Conservation (phyloP, 441 rosid genomes). For the Syzygium malaccense region DNA sequence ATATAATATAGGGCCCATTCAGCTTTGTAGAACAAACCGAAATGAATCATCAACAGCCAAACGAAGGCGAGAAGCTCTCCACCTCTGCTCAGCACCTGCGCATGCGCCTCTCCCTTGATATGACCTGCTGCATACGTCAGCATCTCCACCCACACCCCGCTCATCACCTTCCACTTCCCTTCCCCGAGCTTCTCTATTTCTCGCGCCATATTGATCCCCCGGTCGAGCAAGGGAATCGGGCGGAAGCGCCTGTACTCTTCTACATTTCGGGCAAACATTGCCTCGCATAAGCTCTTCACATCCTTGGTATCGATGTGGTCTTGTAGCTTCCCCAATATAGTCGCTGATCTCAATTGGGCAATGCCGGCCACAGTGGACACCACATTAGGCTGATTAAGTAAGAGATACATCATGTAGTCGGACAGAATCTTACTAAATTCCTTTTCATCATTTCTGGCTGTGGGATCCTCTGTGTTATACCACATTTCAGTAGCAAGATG, state of each 20-base stretch:
- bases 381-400: background rate
- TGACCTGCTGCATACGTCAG: background rate
- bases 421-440: background rate
- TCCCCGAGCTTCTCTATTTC: background rate
- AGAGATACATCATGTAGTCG: background rate
- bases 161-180: background rate
- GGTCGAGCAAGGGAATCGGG: background rate
- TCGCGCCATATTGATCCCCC: background rate
- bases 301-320: background rate
- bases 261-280: background rate
- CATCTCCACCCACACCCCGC: background rate
- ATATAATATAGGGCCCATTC: accelerated
- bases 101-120: background rate
- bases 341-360: background rate
- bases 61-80: background rate
- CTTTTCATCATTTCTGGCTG: background rate
- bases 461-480: background rate
- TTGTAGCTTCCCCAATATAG: background rate
- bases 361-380: background rate
- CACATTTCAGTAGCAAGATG: background rate
- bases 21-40: background rate
- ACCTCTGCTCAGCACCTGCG: background rate
- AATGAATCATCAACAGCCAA: background rate
- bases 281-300: background rate
- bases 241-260: accelerated